phyloP scores from a whole-genome alignment of 2,329 filamentous ascomycete species.

The Fusarium equiseti region DNA sequence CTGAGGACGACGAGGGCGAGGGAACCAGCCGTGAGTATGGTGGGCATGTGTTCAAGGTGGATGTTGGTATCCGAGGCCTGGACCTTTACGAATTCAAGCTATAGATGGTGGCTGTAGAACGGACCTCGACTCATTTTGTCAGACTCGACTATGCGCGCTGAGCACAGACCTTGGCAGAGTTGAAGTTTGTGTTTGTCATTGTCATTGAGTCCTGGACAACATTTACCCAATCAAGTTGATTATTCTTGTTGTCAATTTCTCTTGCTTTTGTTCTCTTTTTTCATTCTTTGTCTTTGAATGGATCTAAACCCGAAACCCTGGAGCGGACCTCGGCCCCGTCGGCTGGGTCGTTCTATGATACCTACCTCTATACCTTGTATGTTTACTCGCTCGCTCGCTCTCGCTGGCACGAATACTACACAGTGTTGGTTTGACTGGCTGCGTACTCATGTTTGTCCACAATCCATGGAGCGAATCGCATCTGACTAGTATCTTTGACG shows the following conservation, averaged over 20 bases:
- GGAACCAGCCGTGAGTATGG: constrained; percentile 72
- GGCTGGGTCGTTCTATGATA: constrained; percentile 24
- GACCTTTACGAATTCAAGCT: constrained; percentile 74
- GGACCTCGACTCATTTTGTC: neutral
- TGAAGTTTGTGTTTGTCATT: constrained; percentile 5
- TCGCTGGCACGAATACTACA: constrained; percentile 19
- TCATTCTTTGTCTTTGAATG: constrained; percentile 10
- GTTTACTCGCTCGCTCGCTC: neutral
- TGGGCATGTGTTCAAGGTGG: constrained; percentile 79
- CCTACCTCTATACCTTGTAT: constrained; percentile 15
- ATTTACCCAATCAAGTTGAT: constrained; percentile 9
- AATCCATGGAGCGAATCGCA: constrained; percentile 32
- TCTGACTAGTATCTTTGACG: constrained; percentile 16
- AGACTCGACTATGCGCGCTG: constrained; percentile 7
- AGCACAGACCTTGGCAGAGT: constrained; percentile 31
- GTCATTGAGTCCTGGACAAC: constrained; percentile 16
- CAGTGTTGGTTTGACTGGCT: constrained; percentile 19
- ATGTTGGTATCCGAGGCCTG: constrained; percentile 78
- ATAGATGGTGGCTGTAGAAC: constrained; percentile 19
- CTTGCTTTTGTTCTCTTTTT: constrained; percentile 11
- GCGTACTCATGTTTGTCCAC: constrained; percentile 12
- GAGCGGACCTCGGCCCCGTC: constrained; percentile 28
- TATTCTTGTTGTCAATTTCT: neutral
- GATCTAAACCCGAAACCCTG: constrained; percentile 4
- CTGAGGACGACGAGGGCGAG: constrained; percentile 74